Conservation (phyloP, 2,329 filamentous ascomycete species). For the Trichoderma sp. region DNA sequence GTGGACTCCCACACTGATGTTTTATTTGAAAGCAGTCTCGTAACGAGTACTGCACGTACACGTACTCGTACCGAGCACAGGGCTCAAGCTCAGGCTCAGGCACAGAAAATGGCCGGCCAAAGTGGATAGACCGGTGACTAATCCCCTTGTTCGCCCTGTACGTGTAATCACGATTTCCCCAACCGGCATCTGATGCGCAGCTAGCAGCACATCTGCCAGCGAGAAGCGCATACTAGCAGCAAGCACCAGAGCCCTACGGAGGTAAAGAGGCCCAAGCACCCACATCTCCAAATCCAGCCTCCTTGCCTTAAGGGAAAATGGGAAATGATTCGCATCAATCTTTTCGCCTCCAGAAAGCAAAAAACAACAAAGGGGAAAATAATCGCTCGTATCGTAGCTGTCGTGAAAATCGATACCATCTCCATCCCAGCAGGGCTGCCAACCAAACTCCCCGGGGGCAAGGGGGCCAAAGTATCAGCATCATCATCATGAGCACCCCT, state of each 20-base stretch:
- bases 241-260: neutral
- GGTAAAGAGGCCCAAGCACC: neutral
- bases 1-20: neutral
- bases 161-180: neutral
- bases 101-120: neutral
- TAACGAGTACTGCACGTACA: neutral
- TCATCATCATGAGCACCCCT: constrained; percentile 5
- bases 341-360: neutral
- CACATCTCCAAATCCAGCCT: neutral
- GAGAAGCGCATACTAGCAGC: constrained; percentile 6
- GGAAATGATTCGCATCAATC: neutral
- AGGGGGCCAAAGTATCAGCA: neutral
- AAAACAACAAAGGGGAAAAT: neutral
- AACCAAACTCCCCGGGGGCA: neutral
- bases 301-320: neutral
- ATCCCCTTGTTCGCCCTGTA: neutral
- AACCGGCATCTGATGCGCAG: neutral
- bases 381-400: neutral
- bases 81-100: neutral
- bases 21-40: neutral
- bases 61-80: neutral
- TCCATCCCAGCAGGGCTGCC: neutral
- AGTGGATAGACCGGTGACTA: neutral
- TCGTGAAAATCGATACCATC: neutral
- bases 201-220: neutral